Evolutionary conservation across 495 filamentous ascomycete genomes (phyloP).

Genomic region (Tuber magnatum): DNA sequence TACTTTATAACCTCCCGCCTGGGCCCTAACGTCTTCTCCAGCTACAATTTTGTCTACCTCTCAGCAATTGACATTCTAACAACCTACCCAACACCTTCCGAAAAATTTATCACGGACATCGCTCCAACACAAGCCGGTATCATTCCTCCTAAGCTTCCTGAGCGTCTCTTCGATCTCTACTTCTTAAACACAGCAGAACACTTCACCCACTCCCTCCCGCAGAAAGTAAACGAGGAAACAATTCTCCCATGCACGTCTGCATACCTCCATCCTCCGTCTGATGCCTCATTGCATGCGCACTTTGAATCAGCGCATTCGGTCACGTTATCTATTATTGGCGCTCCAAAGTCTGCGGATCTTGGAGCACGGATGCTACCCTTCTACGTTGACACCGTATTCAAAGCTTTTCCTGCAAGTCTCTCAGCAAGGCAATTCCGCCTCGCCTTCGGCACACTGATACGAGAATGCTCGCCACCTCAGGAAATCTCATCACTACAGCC

Average conservation of each 20-base stretch:
- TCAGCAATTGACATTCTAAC: conserved; percentile 83
- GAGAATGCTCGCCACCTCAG: conserved; percentile 76
- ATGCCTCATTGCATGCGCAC: conserved; percentile 50
- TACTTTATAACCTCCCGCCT: conserved; percentile 81
- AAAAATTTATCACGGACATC: conserved; percentile 63
- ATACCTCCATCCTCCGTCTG: conserved; percentile 63
- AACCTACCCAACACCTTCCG: conserved; percentile 60
- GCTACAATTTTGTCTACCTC: conserved; percentile 75
- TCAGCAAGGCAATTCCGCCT: conserved; percentile 86
- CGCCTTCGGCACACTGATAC: conserved; percentile 82
- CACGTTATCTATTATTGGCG: conserved; percentile 72
- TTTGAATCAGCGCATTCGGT: conserved; percentile 91
- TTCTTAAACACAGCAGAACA: conserved; percentile 88
- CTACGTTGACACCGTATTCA: conserved; percentile 78
- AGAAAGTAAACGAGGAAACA: conserved; percentile 60
- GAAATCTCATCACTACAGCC: conserved; percentile 63
- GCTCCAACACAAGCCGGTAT: conserved; percentile 51
- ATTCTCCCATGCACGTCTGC: conserved; percentile 66
- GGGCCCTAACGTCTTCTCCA: conserved; percentile 63
- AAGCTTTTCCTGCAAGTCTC: conserved; percentile 73
- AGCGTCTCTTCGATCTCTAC: conserved; percentile 76
- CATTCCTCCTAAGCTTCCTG: conserved; percentile 67
- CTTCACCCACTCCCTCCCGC: conserved; percentile 63
- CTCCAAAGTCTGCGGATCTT: conserved; percentile 65
- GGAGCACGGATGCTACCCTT: conserved; percentile 69